Evolutionary conservation across 768 basidiomycete species (phyloP).

Genomic region (Phanerochaete carnosa): DNA sequence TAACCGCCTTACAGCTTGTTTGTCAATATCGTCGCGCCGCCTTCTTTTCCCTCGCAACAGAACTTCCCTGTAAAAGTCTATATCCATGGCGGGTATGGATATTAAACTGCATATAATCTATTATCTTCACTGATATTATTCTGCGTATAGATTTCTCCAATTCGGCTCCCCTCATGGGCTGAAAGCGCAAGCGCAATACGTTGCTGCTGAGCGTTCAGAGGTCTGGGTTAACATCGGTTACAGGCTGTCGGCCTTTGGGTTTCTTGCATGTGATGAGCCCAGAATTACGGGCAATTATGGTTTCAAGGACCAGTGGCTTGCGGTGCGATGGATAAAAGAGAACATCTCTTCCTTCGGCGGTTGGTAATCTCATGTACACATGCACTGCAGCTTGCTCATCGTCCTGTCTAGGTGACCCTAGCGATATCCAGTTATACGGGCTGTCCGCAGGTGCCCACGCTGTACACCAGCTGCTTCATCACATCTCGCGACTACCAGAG

Average conservation of each 20-base stretch:
- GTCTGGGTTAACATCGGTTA: conserved; percentile 80
- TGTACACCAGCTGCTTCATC: conserved; percentile 71
- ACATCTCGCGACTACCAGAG: conserved; percentile 58
- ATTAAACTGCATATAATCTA: background rate
- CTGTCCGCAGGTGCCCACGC: conserved; percentile 81
- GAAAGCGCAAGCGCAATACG: conserved; percentile 60
- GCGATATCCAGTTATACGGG: conserved; percentile 60
- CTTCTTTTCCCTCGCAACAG: conserved; percentile 40
- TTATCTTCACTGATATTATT: background rate
- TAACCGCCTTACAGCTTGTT: conserved; percentile 44
- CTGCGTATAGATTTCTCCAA: conserved; percentile 58
- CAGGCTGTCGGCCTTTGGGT: conserved; percentile 74
- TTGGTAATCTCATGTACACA: conserved; percentile 18
- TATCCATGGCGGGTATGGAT: conserved; percentile 68
- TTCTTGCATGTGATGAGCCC: conserved; percentile 64
- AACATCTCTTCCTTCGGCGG: conserved; percentile 73
- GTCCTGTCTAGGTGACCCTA: conserved; percentile 47
- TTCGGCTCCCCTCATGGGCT: conserved; percentile 72
- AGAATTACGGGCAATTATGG: conserved; percentile 71
- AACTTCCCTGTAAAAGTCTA: conserved; percentile 68
- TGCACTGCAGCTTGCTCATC: background rate
- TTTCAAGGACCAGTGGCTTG: conserved; percentile 83
- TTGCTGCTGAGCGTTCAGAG: conserved; percentile 59
- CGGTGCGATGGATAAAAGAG: conserved; percentile 65
- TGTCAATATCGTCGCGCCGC: conserved; percentile 62